phyloP scores from a whole-genome alignment of 495 filamentous ascomycete species.

The Penicillium dipodomyicola region DNA sequence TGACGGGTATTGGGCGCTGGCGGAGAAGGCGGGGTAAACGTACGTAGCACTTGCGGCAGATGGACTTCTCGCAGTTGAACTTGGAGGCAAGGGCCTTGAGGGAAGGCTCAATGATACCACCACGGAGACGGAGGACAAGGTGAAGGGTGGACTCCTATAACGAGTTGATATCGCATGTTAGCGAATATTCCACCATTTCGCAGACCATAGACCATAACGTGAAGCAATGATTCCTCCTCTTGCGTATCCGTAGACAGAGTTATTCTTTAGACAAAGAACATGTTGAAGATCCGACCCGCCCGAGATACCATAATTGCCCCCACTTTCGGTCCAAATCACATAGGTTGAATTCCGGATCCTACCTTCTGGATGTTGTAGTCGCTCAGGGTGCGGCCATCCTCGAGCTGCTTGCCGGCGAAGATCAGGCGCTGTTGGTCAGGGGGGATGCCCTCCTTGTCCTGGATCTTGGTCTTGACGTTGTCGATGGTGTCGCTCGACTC shows the following conservation, averaged over 20 bases:
- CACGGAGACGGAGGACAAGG: constrained; percentile 97
- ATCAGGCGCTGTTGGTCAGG: constrained; percentile 99
- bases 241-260: constrained; percentile 1
- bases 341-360: constrained; percentile 29
- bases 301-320: constrained; percentile 7
- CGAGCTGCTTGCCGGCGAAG: constrained; percentile 99
- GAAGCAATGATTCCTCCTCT: constrained; percentile 15
- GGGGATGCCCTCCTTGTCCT: constrained; percentile 99
- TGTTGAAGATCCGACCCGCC: constrained; percentile 2
- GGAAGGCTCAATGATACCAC: constrained; percentile 98
- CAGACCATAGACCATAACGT: constrained; percentile 2
- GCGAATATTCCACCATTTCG: constrained; percentile 18
- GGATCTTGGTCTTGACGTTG: constrained; percentile 95
- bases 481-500: constrained; percentile 99
- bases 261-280: not conserved
- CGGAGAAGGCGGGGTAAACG: constrained; percentile 33
- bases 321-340: constrained; percentile 14
- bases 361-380: constrained; percentile 99
- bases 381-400: constrained; percentile 96
- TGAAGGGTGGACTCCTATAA: constrained; percentile 95
- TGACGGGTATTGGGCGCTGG: not conserved
- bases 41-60: constrained; percentile 99
- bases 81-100: constrained; percentile 97
- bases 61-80: constrained; percentile 99
- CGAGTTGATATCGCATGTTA: constrained; percentile 24